A percentile compares a stretch with the other conserved stretches of the same genome.
These are phyloP conservation scores for Taphrina flavorubra DNA, from an alignment of 1,139 yeast genomes.

Conservation along the genomic window DNA sequence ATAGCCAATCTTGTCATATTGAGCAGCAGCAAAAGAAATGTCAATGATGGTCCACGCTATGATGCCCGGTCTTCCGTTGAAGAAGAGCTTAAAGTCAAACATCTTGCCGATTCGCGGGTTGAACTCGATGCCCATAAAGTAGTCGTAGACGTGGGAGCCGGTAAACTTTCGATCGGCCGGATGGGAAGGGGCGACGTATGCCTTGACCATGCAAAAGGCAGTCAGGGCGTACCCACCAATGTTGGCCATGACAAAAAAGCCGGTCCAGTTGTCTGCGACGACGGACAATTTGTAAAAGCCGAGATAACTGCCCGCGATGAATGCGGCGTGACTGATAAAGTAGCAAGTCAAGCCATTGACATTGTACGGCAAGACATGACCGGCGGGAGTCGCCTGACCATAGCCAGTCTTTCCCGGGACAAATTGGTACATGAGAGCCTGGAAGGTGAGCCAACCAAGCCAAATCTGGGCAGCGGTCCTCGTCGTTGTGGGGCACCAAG, in stretches of 20 bases:
- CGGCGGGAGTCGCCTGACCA: conserved; percentile 43
- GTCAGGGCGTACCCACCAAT: conserved; percentile 40
- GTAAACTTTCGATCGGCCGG: conserved; percentile 42
- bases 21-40: conserved; percentile 79
- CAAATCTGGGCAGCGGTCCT: conserved; percentile 35
- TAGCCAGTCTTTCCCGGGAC: conserved; percentile 42
- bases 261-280: conserved; percentile 42
- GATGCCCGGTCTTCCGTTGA: conserved; percentile 94
- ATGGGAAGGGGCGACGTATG: conserved; percentile 41
- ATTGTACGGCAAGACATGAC: conserved; percentile 40
- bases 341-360: conserved; percentile 42
- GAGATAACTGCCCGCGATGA: conserved; percentile 27
- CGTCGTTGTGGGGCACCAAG: conserved; percentile 40
- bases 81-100: conserved; percentile 86
- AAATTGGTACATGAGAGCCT: conserved; percentile 39
- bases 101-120: conserved; percentile 80
- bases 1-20: conserved; percentile 65
- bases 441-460: conserved; percentile 39
- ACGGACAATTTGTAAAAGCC: conserved; percentile 36
- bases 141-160: conserved; percentile 57
- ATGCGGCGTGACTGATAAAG: conserved; percentile 40
- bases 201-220: conserved; percentile 41
- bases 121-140: conserved; percentile 96
- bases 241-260: conserved; percentile 40
- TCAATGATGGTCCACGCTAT: conserved; percentile 82